A percentile compares a stretch with the other conserved stretches of the same genome.
Evolutionary conservation across 1,284 basidiomycete genomes (phyloP).

Genomic region (Wolfiporia cocos): DNA sequence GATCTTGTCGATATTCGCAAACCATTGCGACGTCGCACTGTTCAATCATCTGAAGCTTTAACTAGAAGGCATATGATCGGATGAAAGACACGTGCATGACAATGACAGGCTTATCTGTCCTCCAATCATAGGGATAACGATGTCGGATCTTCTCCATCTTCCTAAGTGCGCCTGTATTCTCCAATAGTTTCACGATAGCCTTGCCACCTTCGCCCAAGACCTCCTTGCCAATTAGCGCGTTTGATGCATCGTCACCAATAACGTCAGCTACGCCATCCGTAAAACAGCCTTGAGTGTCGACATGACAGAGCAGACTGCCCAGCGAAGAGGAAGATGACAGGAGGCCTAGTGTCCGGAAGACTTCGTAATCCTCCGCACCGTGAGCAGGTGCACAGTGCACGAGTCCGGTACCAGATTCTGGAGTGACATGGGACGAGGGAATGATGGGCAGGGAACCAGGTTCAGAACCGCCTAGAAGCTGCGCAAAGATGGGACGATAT

Average conservation of each 20-base stretch:
- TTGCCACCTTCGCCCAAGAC: slow-evolving; percentile 72
- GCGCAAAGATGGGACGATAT: slow-evolving; percentile 68
- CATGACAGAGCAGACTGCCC: slow-evolving; percentile 60
- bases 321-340: slow-evolving; percentile 28
- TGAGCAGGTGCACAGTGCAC: slow-evolving; percentile 97
- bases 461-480: slow-evolving; percentile 14
- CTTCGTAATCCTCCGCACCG: slow-evolving; percentile 87
- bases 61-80: too few relatives aligned
- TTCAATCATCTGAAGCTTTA: background rate
- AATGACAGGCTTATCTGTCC: slow-evolving; percentile 90
- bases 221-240: slow-evolving; percentile 58
- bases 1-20: slow-evolving; percentile 85
- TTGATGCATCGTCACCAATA: slow-evolving; percentile 39
- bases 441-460: slow-evolving; percentile 35
- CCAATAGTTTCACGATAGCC: slow-evolving; percentile 60
- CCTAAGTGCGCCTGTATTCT: slow-evolving; percentile 53
- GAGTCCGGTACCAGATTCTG: slow-evolving; percentile 89
- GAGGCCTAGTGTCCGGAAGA: slow-evolving; percentile 51
- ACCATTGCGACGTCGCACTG: slow-evolving; percentile 98
- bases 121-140: slow-evolving; percentile 97
- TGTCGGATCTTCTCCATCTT: slow-evolving; percentile 76
- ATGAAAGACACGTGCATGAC: slow-evolving; percentile 53
- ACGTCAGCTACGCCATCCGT: slow-evolving; percentile 48
- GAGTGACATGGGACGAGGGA: slow-evolving; percentile 70
- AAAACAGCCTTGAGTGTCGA: slow-evolving; percentile 80